Percentiles rank a stretch among this genome's conserved stretches.
Conservation (phyloP, 371 early-diverging fungal species). For the Rhizopus arrhizus region DNA sequence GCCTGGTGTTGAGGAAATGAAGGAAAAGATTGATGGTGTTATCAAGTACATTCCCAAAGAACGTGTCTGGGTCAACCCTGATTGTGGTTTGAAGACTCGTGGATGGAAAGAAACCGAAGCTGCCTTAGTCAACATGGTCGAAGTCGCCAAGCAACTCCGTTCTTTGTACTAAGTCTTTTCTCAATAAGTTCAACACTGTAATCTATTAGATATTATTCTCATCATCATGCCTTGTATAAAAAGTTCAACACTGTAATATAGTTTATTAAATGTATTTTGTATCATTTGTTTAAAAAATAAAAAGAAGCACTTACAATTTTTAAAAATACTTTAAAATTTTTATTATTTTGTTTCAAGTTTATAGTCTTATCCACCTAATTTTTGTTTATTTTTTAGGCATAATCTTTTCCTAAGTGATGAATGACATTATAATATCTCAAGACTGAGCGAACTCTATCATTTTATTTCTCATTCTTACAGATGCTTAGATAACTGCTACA, state of each 20-base stretch:
- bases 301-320: slow-evolving; percentile 13
- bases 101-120: slow-evolving; percentile 91
- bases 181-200: slow-evolving; percentile 30
- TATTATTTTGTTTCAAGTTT: too few species aligned
- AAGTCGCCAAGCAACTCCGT: slow-evolving; percentile 77
- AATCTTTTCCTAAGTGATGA: too few species aligned
- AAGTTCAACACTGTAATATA: slow-evolving; percentile 35
- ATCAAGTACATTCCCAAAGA: slow-evolving; percentile 75
- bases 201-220: slow-evolving; percentile 7
- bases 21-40: slow-evolving; percentile 75
- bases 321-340: slow-evolving; percentile 5
- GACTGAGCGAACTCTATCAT: too few species aligned
- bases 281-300: background rate
- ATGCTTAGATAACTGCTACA: too few species aligned
- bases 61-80: slow-evolving; percentile 95
- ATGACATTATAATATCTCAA: too few species aligned
- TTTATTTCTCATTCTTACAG: background rate
- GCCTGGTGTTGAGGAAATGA: slow-evolving; percentile 88
- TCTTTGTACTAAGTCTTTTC: slow-evolving; percentile 29
- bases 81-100: slow-evolving; percentile 97
- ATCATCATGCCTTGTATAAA: slow-evolving; percentile 15
- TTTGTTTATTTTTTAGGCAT: too few species aligned
- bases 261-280: slow-evolving; percentile 3
- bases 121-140: slow-evolving; percentile 83
- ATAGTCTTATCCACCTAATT: too few species aligned